These are phyloP conservation scores for Pythium brassicae DNA, from an alignment of 352 stramenopile genomes.

Conservation along the genomic window DNA sequence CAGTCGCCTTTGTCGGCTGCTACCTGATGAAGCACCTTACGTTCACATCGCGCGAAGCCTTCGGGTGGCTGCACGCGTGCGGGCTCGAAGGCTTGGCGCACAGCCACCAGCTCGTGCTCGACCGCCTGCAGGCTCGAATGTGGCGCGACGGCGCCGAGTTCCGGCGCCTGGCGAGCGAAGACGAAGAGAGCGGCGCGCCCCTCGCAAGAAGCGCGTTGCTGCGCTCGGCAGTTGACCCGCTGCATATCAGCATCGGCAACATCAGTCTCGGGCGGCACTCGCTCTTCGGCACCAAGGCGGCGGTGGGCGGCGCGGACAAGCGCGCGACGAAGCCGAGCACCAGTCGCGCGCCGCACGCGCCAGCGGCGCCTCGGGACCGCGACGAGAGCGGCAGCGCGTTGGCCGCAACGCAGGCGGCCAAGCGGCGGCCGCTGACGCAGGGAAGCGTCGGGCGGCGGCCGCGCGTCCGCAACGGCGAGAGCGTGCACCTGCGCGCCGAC, in stretches of 20 bases:
- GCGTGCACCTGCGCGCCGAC: constrained; percentile 22
- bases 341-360: constrained; percentile 3
- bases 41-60: constrained; percentile 93
- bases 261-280: constrained; percentile 54
- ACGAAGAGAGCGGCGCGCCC: background rate
- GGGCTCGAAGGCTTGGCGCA: constrained; percentile 81
- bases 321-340: background rate
- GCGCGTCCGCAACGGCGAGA: constrained; percentile 22
- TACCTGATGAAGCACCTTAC: constrained; percentile 98
- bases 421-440: constrained; percentile 44
- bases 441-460: constrained; percentile 27
- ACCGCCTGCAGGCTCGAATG: constrained; percentile 85
- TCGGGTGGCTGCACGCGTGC: constrained; percentile 95
- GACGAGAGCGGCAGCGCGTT: background rate
- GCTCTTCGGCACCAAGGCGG: constrained; percentile 40
- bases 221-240: background rate
- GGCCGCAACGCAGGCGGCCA: background rate
- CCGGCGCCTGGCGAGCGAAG: constrained; percentile 17
- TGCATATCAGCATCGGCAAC: constrained; percentile 60
- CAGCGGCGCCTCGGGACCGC: background rate
- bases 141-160: constrained; percentile 44
- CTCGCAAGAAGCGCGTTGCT: background rate
- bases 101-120: constrained; percentile 88
- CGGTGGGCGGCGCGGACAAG: constrained; percentile 8
- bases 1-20: constrained; percentile 94